Conservation (phyloP, 345 rosid species). For the Capsella bursapastoris region DNA sequence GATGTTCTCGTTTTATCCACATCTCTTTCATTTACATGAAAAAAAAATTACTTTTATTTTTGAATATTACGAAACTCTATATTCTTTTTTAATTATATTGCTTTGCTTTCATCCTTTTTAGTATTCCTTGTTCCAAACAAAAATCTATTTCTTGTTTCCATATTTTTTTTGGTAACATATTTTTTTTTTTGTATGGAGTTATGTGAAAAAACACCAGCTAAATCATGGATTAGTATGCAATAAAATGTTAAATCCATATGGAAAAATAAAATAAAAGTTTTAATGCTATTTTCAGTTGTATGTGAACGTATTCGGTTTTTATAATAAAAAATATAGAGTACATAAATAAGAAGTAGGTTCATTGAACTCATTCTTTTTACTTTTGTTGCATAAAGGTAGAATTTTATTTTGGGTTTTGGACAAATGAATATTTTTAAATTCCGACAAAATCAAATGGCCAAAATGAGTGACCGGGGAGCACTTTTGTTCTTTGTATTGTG, state of each 20-base stretch:
- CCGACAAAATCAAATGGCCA: constrained; percentile 32
- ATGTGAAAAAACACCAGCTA: neutral
- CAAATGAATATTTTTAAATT: neutral
- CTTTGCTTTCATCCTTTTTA: too few species aligned
- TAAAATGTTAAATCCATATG: neutral
- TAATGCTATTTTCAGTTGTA: neutral
- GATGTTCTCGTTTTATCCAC: neutral
- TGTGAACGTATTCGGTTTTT: neutral
- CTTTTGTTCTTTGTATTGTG: constrained; percentile 1
- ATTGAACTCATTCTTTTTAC: neutral
- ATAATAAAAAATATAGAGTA: neutral
- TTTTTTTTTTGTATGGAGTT: neutral
- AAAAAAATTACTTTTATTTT: too few species aligned
- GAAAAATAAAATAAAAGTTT: neutral
- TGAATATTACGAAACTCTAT: too few species aligned
- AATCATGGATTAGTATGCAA: neutral
- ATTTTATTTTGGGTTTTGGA: neutral
- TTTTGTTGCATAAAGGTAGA: neutral
- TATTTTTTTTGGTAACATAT: neutral
- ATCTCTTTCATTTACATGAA: too few species aligned
- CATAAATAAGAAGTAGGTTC: neutral
- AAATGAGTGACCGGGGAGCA: constrained; percentile 23
- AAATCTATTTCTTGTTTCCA: too few species aligned
- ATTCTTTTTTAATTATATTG: too few species aligned
- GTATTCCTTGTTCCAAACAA: too few species aligned